Percentiles rank a stretch among this genome's conserved stretches.
Evolutionary conservation across 257 asterid species (phyloP).

Genomic region (Solanum dulcamara): DNA sequence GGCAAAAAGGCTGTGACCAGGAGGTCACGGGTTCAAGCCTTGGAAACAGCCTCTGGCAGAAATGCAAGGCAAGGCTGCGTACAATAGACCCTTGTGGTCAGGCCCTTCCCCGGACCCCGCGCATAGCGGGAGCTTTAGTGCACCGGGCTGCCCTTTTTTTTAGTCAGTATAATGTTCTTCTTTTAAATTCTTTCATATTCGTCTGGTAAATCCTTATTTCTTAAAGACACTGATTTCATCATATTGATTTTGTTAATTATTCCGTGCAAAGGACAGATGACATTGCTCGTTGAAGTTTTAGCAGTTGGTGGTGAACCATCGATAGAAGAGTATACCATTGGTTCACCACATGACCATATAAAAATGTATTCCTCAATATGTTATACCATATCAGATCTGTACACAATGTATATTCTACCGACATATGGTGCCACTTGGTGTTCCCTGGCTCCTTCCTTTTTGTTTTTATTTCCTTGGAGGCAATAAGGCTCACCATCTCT

Average conservation of each 20-base stretch:
- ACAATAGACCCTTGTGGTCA: no score
- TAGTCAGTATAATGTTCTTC: not conserved
- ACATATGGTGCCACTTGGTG: not conserved
- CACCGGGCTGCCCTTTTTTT: no score
- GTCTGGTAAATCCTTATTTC: not conserved
- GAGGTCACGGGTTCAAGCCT: no score
- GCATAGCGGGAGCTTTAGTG: no score
- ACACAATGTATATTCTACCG: not conserved
- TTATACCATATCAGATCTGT: not conserved
- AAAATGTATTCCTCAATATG: not conserved
- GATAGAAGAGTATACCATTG: slow-evolving; percentile 53
- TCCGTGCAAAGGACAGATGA: slow-evolving; percentile 51
- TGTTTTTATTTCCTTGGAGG: not conserved
- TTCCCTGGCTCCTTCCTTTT: not conserved
- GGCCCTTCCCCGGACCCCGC: no score
- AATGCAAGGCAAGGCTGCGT: no score
- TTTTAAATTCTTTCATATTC: not conserved
- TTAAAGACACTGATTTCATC: not conserved
- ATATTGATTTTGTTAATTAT: not conserved
- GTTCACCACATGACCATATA: slow-evolving; percentile 41
- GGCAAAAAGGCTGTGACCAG: not conserved
- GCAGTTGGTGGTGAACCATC: slow-evolving; percentile 49
- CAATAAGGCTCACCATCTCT: not conserved
- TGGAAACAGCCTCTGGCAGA: no score
- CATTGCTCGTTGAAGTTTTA: slow-evolving; percentile 52